Conservation (phyloP, 1,284 basidiomycete species). For the Ustilago hordei region DNA sequence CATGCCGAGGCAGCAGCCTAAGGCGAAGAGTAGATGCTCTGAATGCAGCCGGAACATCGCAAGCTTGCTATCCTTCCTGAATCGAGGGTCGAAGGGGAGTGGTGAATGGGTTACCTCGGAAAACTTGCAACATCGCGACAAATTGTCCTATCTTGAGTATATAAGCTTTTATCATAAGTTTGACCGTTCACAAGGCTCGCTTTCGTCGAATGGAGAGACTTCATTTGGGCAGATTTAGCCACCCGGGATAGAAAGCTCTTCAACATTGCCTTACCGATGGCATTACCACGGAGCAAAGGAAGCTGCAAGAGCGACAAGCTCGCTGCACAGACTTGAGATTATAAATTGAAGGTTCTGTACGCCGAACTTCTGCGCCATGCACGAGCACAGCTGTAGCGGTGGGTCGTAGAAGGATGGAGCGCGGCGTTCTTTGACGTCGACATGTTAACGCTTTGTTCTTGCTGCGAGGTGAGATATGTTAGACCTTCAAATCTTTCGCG, state of each 20-base stretch:
- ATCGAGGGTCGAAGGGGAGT: too few relatives aligned
- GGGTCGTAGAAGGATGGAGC: neutral
- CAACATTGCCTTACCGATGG: neutral
- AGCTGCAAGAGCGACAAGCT: neutral
- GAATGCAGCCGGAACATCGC: neutral
- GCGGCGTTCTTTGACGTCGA: slow-evolving; percentile 11
- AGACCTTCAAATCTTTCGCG: neutral
- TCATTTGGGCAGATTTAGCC: too few relatives aligned
- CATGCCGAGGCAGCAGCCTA: slow-evolving; percentile 12
- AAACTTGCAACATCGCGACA: too few relatives aligned
- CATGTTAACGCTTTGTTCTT: slow-evolving; percentile 10
- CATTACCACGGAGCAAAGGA: neutral
- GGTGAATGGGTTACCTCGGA: too few relatives aligned
- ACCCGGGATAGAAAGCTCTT: too few relatives aligned
- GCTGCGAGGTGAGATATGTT: neutral
- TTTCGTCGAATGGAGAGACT: too few relatives aligned
- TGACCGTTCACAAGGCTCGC: too few relatives aligned
- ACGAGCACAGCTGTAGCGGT: neutral
- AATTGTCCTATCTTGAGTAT: too few relatives aligned
- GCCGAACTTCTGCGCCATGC: neutral
- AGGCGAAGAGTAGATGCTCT: neutral
- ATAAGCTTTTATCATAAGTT: too few relatives aligned
- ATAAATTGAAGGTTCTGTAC: neutral
- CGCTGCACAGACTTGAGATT: neutral
- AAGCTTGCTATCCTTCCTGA: too few relatives aligned